Evolutionary conservation across 805 yeast species (phyloP), one percentile per base, ranked within the genome.

Genomic region (Spathaspora girioi): DNA sequence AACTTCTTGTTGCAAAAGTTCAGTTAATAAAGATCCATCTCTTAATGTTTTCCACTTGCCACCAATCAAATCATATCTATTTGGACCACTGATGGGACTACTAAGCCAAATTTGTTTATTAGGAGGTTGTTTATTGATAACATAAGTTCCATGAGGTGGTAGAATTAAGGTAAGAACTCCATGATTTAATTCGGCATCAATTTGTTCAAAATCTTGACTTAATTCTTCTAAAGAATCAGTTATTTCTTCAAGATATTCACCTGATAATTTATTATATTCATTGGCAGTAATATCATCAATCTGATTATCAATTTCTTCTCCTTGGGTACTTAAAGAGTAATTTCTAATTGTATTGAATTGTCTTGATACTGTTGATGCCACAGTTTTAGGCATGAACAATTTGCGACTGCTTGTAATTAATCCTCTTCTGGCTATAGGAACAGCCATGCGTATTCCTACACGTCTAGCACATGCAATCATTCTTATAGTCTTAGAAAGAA

Each of bases 71-170:
- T 94, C 98, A 53, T 64, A 69, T 50, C 78, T 61, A 63, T 91
- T 90, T 5, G 99, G 99, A 0, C 99, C 99, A 7, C 96, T 87
- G 3, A 90, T 63, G 0, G 99, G 99, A 43, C 96, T 87, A 53
- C 96, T 83, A 49, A 93, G 77, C 99, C 99, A 94, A 29, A 94
- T 86, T 67, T 94, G 99, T 69, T 89, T 87, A 70, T 91, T 94
- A 3, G 99, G 97, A 1, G 99, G 99, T 69, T 94, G 98, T 64
- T 91, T 93, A 73, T 94, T 94, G 63, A 94, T 85, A 27, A 94
- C 96, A 64, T 94, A 94, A 0, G 92, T 80, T 1, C 97, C 98
- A 15, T 75, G 73, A 1, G 83, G 80, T 2, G 93, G 89, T 15
- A 88, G 60, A 6, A 76, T 81, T 51, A 94, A 66, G 1, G 93